Conservation (phyloP, 2,329 filamentous ascomycete species). For the Ascochyta lentis region DNA sequence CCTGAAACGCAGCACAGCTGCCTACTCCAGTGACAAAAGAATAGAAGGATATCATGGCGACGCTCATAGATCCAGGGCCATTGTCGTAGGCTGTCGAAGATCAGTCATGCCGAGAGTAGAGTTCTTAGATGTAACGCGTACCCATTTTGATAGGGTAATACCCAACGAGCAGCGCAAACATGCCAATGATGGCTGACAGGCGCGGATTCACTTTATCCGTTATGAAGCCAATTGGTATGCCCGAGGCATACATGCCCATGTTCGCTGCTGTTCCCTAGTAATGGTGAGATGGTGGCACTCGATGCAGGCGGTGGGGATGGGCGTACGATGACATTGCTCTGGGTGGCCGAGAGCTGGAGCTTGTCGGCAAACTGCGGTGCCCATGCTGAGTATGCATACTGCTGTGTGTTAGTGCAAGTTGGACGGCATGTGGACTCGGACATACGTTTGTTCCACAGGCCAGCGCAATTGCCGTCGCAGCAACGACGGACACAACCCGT, state of each 20-base stretch:
- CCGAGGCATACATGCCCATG: slow-evolving; percentile 90
- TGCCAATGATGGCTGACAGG: slow-evolving; percentile 77
- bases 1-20: slow-evolving; percentile 88
- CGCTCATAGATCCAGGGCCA: slow-evolving; percentile 64
- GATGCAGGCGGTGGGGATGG: not conserved
- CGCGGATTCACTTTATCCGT: slow-evolving; percentile 84
- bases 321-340: slow-evolving; percentile 87
- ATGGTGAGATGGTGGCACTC: slow-evolving; percentile 35
- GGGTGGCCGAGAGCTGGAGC: slow-evolving; percentile 85
- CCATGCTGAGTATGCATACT: slow-evolving; percentile 99
- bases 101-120: slow-evolving; percentile 29
- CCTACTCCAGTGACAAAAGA: slow-evolving; percentile 86
- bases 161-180: slow-evolving; percentile 73
- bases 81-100: slow-evolving; percentile 69
- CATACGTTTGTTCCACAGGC: slow-evolving; percentile 92
- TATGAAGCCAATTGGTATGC: slow-evolving; percentile 86
- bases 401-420: slow-evolving; percentile 34
- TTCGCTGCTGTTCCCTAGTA: slow-evolving; percentile 70
- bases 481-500: slow-evolving; percentile 81
- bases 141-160: slow-evolving; percentile 82
- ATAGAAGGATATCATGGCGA: slow-evolving; percentile 75
- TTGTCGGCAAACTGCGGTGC: slow-evolving; percentile 91
- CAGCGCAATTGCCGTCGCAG: slow-evolving; percentile 82
- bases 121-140: slow-evolving; percentile 29
- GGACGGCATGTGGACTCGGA: slow-evolving; percentile 15